Conservation (phyloP, 345 rosid species). For the Heritiera fomes region DNA sequence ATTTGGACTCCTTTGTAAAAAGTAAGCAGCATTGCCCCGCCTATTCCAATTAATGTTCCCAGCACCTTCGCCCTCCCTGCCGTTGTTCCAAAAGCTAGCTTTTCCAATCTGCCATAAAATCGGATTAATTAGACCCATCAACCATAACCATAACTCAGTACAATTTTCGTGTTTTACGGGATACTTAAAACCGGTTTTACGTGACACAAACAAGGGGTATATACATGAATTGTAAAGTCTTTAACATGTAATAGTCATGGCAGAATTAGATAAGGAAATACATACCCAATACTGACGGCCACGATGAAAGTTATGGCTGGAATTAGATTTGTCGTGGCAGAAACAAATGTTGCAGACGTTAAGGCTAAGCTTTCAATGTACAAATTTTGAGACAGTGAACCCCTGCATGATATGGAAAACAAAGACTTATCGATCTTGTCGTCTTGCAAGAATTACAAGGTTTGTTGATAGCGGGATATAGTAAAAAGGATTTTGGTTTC, state of each 20-base stretch:
- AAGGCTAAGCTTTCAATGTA: constrained; percentile 43
- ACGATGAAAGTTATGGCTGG: constrained; percentile 52
- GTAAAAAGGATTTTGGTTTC: no score
- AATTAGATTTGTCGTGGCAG: constrained; percentile 48
- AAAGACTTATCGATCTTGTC: neutral
- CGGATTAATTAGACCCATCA: neutral
- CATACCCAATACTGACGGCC: constrained; percentile 29
- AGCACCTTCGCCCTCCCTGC: constrained; percentile 52
- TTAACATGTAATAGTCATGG: neutral
- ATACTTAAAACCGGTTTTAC: no score
- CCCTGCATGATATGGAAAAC: constrained; percentile 27
- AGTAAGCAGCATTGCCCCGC: constrained; percentile 61
- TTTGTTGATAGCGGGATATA: neutral
- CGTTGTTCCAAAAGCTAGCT: constrained; percentile 27
- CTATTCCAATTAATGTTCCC: constrained; percentile 55
- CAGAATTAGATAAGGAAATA: neutral
- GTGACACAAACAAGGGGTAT: no score
- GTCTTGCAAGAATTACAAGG: neutral
- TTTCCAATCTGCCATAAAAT: constrained; percentile 44
- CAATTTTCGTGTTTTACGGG: no score
- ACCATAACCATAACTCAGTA: no score
- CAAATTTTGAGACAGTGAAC: constrained; percentile 39
- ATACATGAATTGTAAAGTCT: neutral
- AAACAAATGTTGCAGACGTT: constrained; percentile 54
- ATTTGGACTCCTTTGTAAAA: constrained; percentile 54